These are phyloP conservation scores for Myriosclerotinia curreyana DNA, from an alignment of 2,329 filamentous ascomycete species.

Conservation along the genomic window DNA sequence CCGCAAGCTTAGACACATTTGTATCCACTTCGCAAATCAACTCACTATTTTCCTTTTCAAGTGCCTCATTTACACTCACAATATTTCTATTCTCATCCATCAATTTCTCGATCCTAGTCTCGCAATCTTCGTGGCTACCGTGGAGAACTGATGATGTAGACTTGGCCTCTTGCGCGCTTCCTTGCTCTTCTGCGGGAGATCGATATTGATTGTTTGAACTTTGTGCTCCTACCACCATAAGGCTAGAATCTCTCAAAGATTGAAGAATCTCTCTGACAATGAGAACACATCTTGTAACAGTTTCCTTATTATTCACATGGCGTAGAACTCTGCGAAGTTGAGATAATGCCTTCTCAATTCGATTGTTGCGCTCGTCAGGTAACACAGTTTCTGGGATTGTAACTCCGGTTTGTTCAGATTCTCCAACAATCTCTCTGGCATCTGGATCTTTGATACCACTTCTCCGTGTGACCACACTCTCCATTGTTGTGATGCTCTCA, in stretches of 20 bases:
- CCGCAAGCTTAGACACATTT: neutral
- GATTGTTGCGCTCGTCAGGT: accelerated
- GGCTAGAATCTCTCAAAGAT: neutral
- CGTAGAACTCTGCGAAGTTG: neutral
- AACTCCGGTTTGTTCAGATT: neutral
- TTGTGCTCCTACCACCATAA: no score
- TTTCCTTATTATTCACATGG: neutral
- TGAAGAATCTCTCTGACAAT: neutral
- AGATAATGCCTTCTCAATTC: neutral
- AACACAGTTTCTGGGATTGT: neutral
- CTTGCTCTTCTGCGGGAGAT: accelerated
- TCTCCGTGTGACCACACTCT: neutral
- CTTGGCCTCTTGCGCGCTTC: accelerated
- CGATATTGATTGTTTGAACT: neutral
- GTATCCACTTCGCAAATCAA: neutral
- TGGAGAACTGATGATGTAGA: no score
- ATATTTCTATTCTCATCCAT: neutral
- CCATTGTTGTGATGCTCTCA: neutral
- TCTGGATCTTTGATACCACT: accelerated
- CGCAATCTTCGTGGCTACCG: neutral
- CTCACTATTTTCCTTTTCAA: neutral
- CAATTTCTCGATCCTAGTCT: neutral
- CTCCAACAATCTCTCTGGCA: neutral
- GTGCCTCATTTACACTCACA: neutral
- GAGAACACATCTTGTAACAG: accelerated